These are phyloP conservation scores for Neurospora pannonica DNA, from an alignment of 495 filamentous ascomycete species.

Conservation along the genomic window DNA sequence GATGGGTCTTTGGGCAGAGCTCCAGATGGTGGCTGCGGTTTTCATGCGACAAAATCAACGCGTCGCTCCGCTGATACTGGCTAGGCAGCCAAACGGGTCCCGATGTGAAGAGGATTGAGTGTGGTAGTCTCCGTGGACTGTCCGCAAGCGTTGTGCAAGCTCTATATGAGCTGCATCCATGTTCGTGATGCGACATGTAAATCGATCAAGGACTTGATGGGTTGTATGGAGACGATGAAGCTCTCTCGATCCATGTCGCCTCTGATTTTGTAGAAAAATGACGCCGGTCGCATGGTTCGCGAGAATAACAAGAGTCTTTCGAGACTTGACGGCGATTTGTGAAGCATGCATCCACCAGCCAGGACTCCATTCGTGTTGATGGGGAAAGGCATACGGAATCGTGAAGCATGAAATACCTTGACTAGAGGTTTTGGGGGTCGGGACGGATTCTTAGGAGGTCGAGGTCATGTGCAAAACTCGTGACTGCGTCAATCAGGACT, in stretches of 20 bases:
- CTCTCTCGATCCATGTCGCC: background rate
- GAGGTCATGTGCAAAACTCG: slow-evolving; percentile 32
- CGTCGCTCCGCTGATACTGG: background rate
- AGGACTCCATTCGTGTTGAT: background rate
- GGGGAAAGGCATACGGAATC: background rate
- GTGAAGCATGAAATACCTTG: background rate
- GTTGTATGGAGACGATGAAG: background rate
- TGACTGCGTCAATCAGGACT: slow-evolving; percentile 17
- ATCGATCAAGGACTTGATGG: background rate
- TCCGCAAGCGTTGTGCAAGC: background rate
- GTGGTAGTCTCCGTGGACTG: background rate
- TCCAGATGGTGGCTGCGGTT: background rate
- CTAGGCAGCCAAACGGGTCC: background rate
- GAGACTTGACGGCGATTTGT: background rate
- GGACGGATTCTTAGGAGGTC: slow-evolving; percentile 14
- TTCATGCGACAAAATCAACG: background rate
- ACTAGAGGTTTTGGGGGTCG: background rate
- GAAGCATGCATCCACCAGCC: background rate
- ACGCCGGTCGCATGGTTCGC: background rate
- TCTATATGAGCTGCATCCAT: background rate
- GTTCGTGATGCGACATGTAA: background rate
- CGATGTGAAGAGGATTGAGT: background rate
- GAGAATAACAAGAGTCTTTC: background rate
- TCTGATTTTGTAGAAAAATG: background rate
- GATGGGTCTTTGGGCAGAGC: background rate